A percentile compares a stretch with the other conserved stretches of the same genome.
Conservation (phyloP, 495 filamentous ascomycete species). For the Durotheca rogersii region DNA sequence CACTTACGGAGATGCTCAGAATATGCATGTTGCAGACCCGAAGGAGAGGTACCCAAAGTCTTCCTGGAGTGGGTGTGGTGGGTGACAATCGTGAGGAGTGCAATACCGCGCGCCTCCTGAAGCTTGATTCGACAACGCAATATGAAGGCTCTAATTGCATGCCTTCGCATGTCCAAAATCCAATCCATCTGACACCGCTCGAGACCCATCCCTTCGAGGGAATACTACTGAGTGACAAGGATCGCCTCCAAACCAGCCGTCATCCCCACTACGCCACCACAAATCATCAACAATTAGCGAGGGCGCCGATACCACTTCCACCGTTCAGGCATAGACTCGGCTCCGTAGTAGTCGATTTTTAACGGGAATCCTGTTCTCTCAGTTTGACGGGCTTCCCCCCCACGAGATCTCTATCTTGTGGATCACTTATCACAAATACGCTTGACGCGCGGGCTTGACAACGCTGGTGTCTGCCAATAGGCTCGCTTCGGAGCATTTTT, state of each 20-base stretch:
- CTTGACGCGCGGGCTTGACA: slow-evolving; percentile 2
- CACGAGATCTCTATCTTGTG: background rate
- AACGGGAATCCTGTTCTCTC: background rate
- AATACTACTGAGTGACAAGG: background rate
- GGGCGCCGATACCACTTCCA: background rate
- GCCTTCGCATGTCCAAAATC: slow-evolving; percentile 2
- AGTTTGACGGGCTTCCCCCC: background rate
- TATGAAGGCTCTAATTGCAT: slow-evolving; percentile 9
- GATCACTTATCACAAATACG: background rate
- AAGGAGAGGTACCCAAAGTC: slow-evolving; percentile 15
- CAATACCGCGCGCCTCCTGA: slow-evolving; percentile 8
- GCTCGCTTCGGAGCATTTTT: background rate
- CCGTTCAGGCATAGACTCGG: background rate
- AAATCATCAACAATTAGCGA: background rate
- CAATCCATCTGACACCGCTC: background rate
- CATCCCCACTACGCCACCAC: background rate
- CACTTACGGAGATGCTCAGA: slow-evolving; percentile 10
- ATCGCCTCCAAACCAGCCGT: background rate
- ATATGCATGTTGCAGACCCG: slow-evolving; percentile 13
- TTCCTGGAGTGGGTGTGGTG: background rate
- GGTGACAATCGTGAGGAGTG: too few species aligned
- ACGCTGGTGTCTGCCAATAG: background rate
- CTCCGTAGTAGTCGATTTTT: too few species aligned
- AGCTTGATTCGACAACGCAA: slow-evolving; percentile 27
- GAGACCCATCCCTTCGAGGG: background rate